Evolutionary conservation across 306 rosid genomes (phyloP).

Genomic region (Ziziphus jujuba): DNA sequence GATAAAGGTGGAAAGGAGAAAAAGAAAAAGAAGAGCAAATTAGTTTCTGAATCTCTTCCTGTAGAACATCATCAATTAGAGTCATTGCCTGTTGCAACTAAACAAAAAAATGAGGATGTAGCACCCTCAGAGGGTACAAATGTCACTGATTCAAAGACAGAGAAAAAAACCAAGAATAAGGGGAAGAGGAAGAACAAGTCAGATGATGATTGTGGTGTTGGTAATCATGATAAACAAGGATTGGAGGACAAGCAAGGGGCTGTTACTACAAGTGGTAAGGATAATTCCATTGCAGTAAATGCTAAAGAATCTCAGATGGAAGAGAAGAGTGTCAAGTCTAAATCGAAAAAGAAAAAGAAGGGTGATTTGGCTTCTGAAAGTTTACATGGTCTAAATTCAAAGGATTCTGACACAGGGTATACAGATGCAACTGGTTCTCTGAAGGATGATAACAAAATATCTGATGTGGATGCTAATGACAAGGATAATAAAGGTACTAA

Average conservation of each 20-base stretch:
- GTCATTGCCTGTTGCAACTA: conserved; percentile 18
- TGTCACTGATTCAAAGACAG: conserved; percentile 31
- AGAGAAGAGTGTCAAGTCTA: conserved; percentile 29
- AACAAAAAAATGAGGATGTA: conserved; percentile 31
- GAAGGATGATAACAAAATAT: conserved; percentile 26
- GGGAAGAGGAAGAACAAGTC: conserved; percentile 49
- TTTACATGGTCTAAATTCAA: conserved; percentile 8
- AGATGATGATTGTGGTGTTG: conserved; percentile 25
- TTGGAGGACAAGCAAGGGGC: conserved; percentile 11
- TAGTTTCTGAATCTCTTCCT: conserved; percentile 38
- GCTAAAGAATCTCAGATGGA: conserved; percentile 3
- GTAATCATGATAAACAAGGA: conserved; percentile 20
- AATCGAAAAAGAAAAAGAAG: conserved; percentile 41
- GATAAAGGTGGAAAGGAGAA: conserved; percentile 44
- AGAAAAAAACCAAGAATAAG: conserved; percentile 57
- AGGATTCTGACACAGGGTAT: conserved; percentile 16
- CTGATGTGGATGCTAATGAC: conserved; percentile 33
- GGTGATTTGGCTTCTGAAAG: conserved; percentile 22
- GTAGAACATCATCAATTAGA: conserved; percentile 32
- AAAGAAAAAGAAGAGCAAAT: conserved; percentile 55
- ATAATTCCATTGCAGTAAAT: background rate
- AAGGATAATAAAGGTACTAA: conserved; percentile 52
- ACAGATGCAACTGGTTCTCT: conserved; percentile 26
- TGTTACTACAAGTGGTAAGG: background rate
- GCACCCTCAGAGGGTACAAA: conserved; percentile 30